These are phyloP conservation scores for Pseudocercospora fuligena DNA, from an alignment of 2,329 filamentous ascomycete genomes.

Conservation along the genomic window DNA sequence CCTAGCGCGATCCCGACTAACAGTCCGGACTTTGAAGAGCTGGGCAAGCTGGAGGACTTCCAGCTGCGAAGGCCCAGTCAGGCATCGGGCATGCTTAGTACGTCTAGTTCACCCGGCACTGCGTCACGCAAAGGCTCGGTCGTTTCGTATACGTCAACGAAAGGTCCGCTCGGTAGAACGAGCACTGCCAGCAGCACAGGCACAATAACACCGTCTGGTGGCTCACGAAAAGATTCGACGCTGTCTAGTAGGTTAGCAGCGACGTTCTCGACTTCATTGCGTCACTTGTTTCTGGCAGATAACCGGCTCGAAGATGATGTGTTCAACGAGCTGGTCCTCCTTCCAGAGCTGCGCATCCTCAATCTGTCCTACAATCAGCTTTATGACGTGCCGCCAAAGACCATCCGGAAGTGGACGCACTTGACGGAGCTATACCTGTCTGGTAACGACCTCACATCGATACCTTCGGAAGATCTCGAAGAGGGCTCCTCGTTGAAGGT, in stretches of 20 bases:
- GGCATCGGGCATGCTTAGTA: slow-evolving; percentile 72
- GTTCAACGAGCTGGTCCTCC: slow-evolving; percentile 84
- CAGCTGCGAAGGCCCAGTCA: slow-evolving; percentile 79
- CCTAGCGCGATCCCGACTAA: slow-evolving; percentile 46
- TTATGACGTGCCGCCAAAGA: slow-evolving; percentile 86
- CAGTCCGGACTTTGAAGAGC: slow-evolving; percentile 77
- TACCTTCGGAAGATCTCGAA: slow-evolving; percentile 92
- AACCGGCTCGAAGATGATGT: slow-evolving; percentile 94
- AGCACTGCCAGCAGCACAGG: slow-evolving; percentile 71
- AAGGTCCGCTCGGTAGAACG: slow-evolving; percentile 63
- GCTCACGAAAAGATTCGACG: slow-evolving; percentile 81
- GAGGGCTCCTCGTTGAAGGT: slow-evolving; percentile 85
- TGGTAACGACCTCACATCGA: slow-evolving; percentile 87
- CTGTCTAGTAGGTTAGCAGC: slow-evolving; percentile 77
- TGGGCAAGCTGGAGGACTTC: slow-evolving; percentile 68
- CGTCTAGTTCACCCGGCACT: slow-evolving; percentile 50
- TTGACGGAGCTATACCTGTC: slow-evolving; percentile 92
- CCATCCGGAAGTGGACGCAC: slow-evolving; percentile 86
- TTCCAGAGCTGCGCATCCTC: slow-evolving; percentile 82
- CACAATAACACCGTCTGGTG: slow-evolving; percentile 62
- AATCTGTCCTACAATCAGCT: slow-evolving; percentile 96
- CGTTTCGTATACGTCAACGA: slow-evolving; percentile 77
- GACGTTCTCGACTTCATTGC: slow-evolving; percentile 86
- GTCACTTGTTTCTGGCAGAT: slow-evolving; percentile 86
- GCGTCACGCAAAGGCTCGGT: slow-evolving; percentile 75